phyloP scores from a whole-genome alignment of 2,329 filamentous ascomycete species.

The Fusarium sp. region DNA sequence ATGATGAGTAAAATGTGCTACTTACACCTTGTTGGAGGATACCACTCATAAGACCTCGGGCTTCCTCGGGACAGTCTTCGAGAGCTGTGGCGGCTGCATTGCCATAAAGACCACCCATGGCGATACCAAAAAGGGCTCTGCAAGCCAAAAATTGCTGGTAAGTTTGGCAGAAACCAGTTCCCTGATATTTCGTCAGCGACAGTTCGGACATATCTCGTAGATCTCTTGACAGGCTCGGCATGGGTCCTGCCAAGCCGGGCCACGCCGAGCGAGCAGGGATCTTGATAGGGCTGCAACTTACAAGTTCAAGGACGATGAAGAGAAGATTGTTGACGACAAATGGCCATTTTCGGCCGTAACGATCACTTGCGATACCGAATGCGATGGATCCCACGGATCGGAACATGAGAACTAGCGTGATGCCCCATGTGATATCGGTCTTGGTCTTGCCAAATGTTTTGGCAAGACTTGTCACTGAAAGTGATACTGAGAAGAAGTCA shows the following conservation, averaged over 20 bases:
- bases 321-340: constrained; percentile 83
- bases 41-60: constrained; percentile 81
- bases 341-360: constrained; percentile 76
- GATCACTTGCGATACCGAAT: constrained; percentile 70
- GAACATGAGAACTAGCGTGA: constrained; percentile 74
- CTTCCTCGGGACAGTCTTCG: constrained; percentile 78
- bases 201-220: constrained; percentile 10
- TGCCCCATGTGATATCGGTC: constrained; percentile 75
- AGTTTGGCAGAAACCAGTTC: constrained; percentile 77
- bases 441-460: constrained; percentile 67
- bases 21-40: constrained; percentile 79
- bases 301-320: constrained; percentile 80
- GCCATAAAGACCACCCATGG: constrained; percentile 86
- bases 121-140: constrained; percentile 81
- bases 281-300: constrained; percentile 53
- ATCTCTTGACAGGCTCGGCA: constrained; percentile 1
- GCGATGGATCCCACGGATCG: constrained; percentile 68
- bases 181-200: constrained; percentile 53
- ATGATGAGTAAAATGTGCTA: not conserved
- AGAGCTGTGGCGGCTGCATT: constrained; percentile 85
- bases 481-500: constrained; percentile 76
- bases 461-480: constrained; percentile 69
- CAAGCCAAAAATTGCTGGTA: constrained; percentile 82
- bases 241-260: constrained; percentile 15
- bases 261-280: not conserved